Percentiles rank a stretch among this genome's conserved stretches.
phyloP scores from a whole-genome alignment of 2,329 filamentous ascomycete genomes.

The Colletotrichum sp. region DNA sequence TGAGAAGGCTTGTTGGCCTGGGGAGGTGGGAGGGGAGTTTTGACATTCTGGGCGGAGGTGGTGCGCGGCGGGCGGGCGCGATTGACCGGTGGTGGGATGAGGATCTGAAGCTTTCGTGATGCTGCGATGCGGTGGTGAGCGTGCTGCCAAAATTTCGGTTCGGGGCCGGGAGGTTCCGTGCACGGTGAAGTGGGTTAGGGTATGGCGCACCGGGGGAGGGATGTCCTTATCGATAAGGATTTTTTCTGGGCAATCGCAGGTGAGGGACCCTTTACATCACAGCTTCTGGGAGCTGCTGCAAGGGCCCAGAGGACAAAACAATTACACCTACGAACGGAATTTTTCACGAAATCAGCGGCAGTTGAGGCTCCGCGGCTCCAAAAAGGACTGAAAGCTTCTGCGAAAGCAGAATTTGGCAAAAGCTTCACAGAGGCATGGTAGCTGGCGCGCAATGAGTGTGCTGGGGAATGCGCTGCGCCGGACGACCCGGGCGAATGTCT shows the following conservation, averaged over 20 bases:
- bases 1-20: conserved; percentile 1
- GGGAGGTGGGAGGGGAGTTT: conserved; percentile 18
- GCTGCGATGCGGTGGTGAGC: background rate
- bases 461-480: conserved; percentile 9
- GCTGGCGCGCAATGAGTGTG: conserved; percentile 33
- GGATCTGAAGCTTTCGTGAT: background rate
- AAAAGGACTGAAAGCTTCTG: background rate
- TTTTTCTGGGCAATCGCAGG: background rate
- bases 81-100: background rate
- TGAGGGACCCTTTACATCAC: conserved; percentile 17
- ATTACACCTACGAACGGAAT: background rate
- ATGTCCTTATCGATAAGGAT: conserved; percentile 18
- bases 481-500: background rate
- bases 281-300: background rate
- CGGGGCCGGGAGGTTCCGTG: conserved; percentile 13
- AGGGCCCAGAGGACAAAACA: background rate
- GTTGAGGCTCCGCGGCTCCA: background rate
- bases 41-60: conserved; percentile 3
- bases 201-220: background rate
- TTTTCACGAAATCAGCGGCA: background rate
- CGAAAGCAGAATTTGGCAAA: background rate
- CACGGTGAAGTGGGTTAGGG: background rate
- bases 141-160: conserved; percentile 17
- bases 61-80: background rate
- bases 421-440: background rate